phyloP scores from a whole-genome alignment of 352 stramenopile species.

The Phytophthora boehmeriae region DNA sequence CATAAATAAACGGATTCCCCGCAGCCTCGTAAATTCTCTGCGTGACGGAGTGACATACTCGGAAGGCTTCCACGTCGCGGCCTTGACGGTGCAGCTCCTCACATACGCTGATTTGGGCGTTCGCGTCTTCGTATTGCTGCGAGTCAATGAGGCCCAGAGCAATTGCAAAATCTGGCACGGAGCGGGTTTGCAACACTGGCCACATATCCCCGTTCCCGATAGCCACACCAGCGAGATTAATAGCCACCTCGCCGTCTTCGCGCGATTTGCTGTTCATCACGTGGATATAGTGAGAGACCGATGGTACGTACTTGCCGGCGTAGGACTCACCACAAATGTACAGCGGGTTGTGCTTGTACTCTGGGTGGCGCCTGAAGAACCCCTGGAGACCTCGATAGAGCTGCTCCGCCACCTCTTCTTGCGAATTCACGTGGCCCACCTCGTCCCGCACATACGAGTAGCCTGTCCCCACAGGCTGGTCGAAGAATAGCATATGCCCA shows the following conservation, averaged over 20 bases:
- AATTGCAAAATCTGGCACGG: slow-evolving; percentile 81
- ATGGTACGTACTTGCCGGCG: slow-evolving; percentile 97
- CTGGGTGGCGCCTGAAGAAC: slow-evolving; percentile 90
- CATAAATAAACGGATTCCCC: slow-evolving; percentile 87
- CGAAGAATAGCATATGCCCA: slow-evolving; percentile 86
- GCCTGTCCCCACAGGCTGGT: slow-evolving; percentile 82
- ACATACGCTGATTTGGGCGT: slow-evolving; percentile 74
- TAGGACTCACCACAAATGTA: slow-evolving; percentile 93
- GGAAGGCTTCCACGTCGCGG: slow-evolving; percentile 74
- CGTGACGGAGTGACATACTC: slow-evolving; percentile 69
- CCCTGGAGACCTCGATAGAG: slow-evolving; percentile 93
- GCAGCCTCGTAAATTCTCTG: slow-evolving; percentile 79
- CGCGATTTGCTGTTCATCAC: slow-evolving; percentile 66
- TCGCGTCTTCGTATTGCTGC: slow-evolving; percentile 80
- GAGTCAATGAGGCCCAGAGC: slow-evolving; percentile 83
- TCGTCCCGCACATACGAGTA: slow-evolving; percentile 80
- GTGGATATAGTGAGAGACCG: slow-evolving; percentile 94
- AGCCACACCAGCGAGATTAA: slow-evolving; percentile 89
- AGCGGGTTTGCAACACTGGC: slow-evolving; percentile 82
- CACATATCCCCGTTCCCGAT: slow-evolving; percentile 92
- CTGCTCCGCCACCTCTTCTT: slow-evolving; percentile 78
- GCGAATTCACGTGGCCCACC: slow-evolving; percentile 68
- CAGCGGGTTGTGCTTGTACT: slow-evolving; percentile 69
- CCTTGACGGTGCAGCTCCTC: slow-evolving; percentile 79
- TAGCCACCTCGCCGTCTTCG: slow-evolving; percentile 38